A percentile compares a stretch with the other conserved stretches of the same genome.
Conservation (phyloP, 2,329 filamentous ascomycete species). For the Oidium heveae region DNA sequence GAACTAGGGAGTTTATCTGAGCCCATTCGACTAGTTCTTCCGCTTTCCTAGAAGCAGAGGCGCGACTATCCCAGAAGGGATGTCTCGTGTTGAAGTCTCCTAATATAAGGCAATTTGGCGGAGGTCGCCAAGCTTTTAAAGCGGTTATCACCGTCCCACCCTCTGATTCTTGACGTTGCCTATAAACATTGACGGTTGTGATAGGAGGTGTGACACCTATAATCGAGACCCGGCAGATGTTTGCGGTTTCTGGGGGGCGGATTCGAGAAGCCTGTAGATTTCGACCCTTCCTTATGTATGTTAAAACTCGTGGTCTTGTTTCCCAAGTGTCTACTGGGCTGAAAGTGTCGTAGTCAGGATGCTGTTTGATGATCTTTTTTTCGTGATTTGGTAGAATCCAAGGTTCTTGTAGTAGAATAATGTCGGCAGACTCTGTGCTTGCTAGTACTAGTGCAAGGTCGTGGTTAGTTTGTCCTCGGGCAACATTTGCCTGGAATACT, state of each 20-base stretch:
- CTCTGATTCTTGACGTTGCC: not conserved
- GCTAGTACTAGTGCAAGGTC: not conserved
- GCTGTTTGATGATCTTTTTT: not conserved
- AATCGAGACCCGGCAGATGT: not conserved
- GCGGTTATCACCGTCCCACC: too few relatives aligned
- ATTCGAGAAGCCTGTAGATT: not conserved
- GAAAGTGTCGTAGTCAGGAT: not conserved
- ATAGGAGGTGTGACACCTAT: not conserved
- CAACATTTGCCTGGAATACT: too few relatives aligned
- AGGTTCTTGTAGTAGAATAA: not conserved
- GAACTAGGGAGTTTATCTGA: not conserved
- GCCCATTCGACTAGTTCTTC: not conserved
- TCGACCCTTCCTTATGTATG: too few relatives aligned
- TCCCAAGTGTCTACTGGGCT: not conserved
- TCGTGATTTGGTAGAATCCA: not conserved
- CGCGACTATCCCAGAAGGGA: too few relatives aligned
- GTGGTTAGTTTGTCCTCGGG: too few relatives aligned
- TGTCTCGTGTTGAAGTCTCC: too few relatives aligned
- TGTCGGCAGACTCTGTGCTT: not conserved
- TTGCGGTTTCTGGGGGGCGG: not conserved
- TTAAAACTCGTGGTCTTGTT: too few relatives aligned
- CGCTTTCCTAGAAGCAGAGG: not conserved
- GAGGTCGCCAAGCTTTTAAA: too few relatives aligned
- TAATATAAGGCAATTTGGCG: too few relatives aligned
- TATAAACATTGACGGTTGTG: not conserved